Conservation (phyloP, 2,329 filamentous ascomycete species). For the Alternaria rosae region DNA sequence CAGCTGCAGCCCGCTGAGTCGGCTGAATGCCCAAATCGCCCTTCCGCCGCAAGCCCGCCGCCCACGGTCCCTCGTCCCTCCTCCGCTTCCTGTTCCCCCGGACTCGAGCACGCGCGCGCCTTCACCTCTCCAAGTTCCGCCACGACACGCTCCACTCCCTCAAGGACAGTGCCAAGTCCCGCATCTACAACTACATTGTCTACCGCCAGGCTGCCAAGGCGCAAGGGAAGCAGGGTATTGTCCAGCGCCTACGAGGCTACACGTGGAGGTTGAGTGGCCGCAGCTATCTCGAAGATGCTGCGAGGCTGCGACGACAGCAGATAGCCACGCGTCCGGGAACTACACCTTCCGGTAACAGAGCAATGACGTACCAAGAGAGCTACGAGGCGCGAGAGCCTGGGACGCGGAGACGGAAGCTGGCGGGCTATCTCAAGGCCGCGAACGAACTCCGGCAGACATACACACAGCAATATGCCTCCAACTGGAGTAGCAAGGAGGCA, state of each 20-base stretch:
- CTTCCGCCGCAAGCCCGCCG: constrained; percentile 40
- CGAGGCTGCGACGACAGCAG: constrained; percentile 37
- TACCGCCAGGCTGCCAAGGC: constrained; percentile 61
- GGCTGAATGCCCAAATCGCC: constrained; percentile 46
- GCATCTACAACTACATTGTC: constrained; percentile 78
- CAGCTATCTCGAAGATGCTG: constrained; percentile 45
- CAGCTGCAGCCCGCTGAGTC: constrained; percentile 17
- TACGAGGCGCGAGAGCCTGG: constrained; percentile 66
- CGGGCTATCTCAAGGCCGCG: constrained; percentile 73
- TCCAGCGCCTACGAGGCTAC: constrained; percentile 42
- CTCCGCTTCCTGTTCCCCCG: constrained; percentile 74
- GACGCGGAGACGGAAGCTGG: constrained; percentile 78
- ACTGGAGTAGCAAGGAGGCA: constrained; percentile 58
- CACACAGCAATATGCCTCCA: constrained; percentile 60
- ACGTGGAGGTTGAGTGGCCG: constrained; percentile 42
- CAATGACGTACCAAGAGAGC: constrained; percentile 46
- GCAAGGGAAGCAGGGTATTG: constrained; percentile 33
- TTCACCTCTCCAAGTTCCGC: constrained; percentile 72
- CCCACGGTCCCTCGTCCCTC: constrained; percentile 51
- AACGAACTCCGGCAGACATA: constrained; percentile 76
- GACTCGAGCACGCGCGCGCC: constrained; percentile 67
- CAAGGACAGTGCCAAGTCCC: constrained; percentile 74
- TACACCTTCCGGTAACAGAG: constrained; percentile 32
- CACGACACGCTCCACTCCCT: constrained; percentile 76
- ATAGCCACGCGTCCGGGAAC: constrained; percentile 34